A percentile compares a stretch with the other conserved stretches of the same genome.
Conservation (phyloP, 2,329 filamentous ascomycete species). For the Fusarium newnesense region DNA sequence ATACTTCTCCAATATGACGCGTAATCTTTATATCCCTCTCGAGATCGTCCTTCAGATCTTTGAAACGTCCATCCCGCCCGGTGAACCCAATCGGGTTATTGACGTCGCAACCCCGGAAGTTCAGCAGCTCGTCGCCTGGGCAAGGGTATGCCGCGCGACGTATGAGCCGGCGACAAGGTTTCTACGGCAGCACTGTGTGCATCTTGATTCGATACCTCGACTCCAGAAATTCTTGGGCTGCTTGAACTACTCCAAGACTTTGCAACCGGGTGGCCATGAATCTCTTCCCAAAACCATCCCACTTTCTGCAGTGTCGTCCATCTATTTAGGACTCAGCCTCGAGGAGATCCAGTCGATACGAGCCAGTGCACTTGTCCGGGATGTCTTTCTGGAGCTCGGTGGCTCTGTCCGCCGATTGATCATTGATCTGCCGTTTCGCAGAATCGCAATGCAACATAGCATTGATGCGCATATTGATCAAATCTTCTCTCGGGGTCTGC, state of each 20-base stretch:
- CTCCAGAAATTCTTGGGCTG: slow-evolving; percentile 4
- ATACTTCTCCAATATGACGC: background rate
- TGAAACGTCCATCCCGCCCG: slow-evolving; percentile 3
- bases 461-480: slow-evolving; percentile 1
- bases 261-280: background rate
- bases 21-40: slow-evolving; percentile 5
- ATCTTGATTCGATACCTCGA: slow-evolving; percentile 7
- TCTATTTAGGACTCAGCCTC: slow-evolving; percentile 18
- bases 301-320: slow-evolving; percentile 6
- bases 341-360: background rate
- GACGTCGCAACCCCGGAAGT: slow-evolving; percentile 4
- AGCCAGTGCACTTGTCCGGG: background rate
- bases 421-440: slow-evolving; percentile 25
- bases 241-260: background rate
- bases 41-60: slow-evolving; percentile 30
- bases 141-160: slow-evolving; percentile 22
- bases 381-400: slow-evolving; percentile 9
- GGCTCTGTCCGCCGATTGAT: slow-evolving; percentile 22
- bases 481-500: background rate
- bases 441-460: background rate
- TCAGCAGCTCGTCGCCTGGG: slow-evolving; percentile 25
- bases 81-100: slow-evolving; percentile 12
- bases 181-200: slow-evolving; percentile 21
- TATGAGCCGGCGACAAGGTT: slow-evolving; percentile 15
- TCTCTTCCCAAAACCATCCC: slow-evolving; percentile 2